phyloP scores from a whole-genome alignment of 1,284 basidiomycete genomes.

The Leccinum pachyderme region DNA sequence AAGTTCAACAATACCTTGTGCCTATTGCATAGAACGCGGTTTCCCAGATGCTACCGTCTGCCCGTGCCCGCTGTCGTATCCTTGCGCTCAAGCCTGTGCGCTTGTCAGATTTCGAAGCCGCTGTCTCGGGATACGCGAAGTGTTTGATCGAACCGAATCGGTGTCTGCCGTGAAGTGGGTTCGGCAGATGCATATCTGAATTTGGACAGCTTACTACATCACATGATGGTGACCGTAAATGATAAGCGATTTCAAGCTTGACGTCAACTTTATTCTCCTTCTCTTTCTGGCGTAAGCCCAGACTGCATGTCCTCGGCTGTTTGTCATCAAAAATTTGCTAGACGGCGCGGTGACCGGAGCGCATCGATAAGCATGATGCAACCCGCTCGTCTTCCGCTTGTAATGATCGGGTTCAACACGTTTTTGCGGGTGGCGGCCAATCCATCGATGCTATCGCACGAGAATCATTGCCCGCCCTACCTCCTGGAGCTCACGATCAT shows the following conservation, averaged over 20 bases:
- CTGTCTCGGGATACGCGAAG: constrained; percentile 13
- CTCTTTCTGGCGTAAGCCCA: neutral
- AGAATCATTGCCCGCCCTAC: constrained; percentile 11
- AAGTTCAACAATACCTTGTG: neutral
- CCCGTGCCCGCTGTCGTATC: neutral
- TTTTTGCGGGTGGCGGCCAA: constrained; percentile 12
- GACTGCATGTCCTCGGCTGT: constrained; percentile 27
- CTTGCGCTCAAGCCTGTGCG: neutral
- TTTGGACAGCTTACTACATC: constrained; percentile 11
- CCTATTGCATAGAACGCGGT: neutral
- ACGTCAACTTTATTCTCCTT: constrained; percentile 21
- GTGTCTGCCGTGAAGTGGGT: constrained; percentile 9
- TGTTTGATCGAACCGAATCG: constrained; percentile 22
- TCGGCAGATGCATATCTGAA: neutral
- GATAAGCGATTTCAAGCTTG: constrained; percentile 19
- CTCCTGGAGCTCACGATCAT: constrained; percentile 23
- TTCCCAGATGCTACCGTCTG: neutral
- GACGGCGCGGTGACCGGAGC: constrained; percentile 20
- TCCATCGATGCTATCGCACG: constrained; percentile 16
- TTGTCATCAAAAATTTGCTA: neutral
- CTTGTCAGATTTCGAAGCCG: constrained; percentile 1
- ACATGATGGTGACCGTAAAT: constrained; percentile 11
- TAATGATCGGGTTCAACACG: constrained; percentile 12
- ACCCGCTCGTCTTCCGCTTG: constrained; percentile 10
- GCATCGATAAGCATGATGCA: constrained; percentile 32